Evolutionary conservation across 2,329 filamentous ascomycete genomes (phyloP), one percentile per base, ranked within the genome.

Genomic region (Ascochyta pisi): DNA sequence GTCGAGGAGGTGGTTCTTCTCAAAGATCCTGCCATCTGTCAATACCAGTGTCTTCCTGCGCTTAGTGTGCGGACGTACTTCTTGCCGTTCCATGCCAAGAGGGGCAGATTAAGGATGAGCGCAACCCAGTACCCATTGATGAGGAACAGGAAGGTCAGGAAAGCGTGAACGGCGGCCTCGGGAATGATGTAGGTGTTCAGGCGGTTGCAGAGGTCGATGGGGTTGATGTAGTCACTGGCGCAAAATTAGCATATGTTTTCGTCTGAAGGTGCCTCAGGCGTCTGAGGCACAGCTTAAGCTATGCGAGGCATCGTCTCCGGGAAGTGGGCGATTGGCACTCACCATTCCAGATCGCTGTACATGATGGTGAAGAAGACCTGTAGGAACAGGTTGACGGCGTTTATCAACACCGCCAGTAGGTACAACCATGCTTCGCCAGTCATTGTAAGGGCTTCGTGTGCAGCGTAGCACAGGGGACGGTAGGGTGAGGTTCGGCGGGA

Each of bases 331-430:
- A 45, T n/a, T n/a, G 19, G 33, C 33, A 84, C 91, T 74, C 83
- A 96, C 93, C 95, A 99, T 89, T 99, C 95, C 73, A 99, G 82
- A 85, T 99, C 95, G 80, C 92, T 96, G 83, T 98, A 99, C 96
- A 99, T 99, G 76, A 99, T 99, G 56, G 95, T 99, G 83, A 99
- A 99, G 86, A 99, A 99, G 71, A 99, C 95, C 83, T 99, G 96
- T 55, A 99, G 86, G 81, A 99, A 99, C 75, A 99, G 86, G 84
- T 99, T 99, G 87, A 99, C 93, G 83, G 95, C 95, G 83, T 99
- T 99, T 84, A 99, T 96, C 77, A 99, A 86, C 79, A 99, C 96
- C 81, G 94, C 89, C 80, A 99, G 85, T 73, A 99, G 88, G 83
- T 96, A 99, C 78, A 99, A 84, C 95, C 95, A 97, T 78, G 93